These are phyloP conservation scores for Pseudozyma hubeiensis DNA, from an alignment of 1,284 basidiomycete species.

Conservation along the genomic window DNA sequence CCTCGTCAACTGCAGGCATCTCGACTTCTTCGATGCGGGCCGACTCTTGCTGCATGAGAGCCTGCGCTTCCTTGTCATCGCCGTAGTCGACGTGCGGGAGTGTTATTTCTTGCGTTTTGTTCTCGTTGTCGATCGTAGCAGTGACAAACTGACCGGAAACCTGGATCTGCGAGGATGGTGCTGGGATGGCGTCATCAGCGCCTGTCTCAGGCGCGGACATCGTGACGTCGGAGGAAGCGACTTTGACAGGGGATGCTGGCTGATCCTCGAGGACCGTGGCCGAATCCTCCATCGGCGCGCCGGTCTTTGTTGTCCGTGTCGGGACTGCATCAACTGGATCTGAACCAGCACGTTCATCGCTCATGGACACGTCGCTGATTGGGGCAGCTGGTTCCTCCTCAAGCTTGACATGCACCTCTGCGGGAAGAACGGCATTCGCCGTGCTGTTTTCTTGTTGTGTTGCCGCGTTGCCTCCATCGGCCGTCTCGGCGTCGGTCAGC, in stretches of 20 bases:
- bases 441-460: neutral
- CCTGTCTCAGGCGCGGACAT: constrained; percentile 1
- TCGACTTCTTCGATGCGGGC: constrained; percentile 43
- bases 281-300: neutral
- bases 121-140: constrained; percentile 32
- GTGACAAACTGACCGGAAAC: constrained; percentile 32
- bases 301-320: neutral
- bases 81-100: constrained; percentile 35
- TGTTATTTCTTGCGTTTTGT: constrained; percentile 26
- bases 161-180: constrained; percentile 22
- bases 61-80: constrained; percentile 31
- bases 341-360: constrained; percentile 1
- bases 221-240: neutral
- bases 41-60: constrained; percentile 22
- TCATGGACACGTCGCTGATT: constrained; percentile 11
- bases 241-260: neutral
- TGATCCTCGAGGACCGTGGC: neutral
- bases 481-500: too few species aligned
- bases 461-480: neutral
- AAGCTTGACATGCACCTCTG: constrained; percentile 4
- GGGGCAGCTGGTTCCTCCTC: constrained; percentile 18
- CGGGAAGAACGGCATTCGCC: neutral
- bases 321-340: neutral
- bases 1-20: constrained; percentile 19
- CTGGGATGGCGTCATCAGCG: neutral